These are phyloP conservation scores for Trypanosomatidae sp. DNA, from an alignment of 208 protist genomes.

Conservation along the genomic window DNA sequence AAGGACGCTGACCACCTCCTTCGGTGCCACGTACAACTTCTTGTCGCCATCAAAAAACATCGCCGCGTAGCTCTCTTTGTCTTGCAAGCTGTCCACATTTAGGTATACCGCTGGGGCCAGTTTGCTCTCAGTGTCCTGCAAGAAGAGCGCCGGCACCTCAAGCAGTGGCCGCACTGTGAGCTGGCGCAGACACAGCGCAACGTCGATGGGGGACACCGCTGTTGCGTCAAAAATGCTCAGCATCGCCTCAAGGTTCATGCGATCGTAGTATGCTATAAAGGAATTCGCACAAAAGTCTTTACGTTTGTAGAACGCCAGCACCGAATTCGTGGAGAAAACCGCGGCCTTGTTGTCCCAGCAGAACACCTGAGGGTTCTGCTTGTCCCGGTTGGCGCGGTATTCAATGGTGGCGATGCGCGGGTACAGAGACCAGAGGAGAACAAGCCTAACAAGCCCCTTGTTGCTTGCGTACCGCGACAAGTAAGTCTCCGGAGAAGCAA, in stretches of 20 bases:
- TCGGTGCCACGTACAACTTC: conserved; percentile 71
- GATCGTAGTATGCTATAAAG: conserved; percentile 81
- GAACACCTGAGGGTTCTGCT: conserved; percentile 50
- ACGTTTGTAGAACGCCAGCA: conserved; percentile 45
- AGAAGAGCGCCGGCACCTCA: conserved; percentile 50
- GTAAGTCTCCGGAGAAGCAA: conserved; percentile 37
- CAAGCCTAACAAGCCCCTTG: conserved; percentile 67
- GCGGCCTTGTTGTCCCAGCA: conserved; percentile 86
- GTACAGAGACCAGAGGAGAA: conserved; percentile 80
- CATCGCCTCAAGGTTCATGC: conserved; percentile 76
- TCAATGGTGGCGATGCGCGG: conserved; percentile 77
- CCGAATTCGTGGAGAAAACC: conserved; percentile 48
- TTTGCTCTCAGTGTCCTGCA: conserved; percentile 60
- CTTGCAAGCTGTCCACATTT: conserved; percentile 32
- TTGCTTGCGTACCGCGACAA: conserved; percentile 74
- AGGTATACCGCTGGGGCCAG: conserved; percentile 46
- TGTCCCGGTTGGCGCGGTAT: conserved; percentile 55
- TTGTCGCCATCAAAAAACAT: conserved; percentile 86
- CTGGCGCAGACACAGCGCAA: conserved; percentile 71
- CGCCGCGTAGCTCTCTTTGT: conserved; percentile 49
- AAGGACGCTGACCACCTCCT: conserved; percentile 45
- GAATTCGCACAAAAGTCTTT: conserved; percentile 39
- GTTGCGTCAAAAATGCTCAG: conserved; percentile 82
- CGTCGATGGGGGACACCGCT: conserved; percentile 64
- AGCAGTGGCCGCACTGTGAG: conserved; percentile 58